Evolutionary conservation across 2,329 filamentous ascomycete genomes (phyloP).

Genomic region (Aspergillus ochraceoroseus): DNA sequence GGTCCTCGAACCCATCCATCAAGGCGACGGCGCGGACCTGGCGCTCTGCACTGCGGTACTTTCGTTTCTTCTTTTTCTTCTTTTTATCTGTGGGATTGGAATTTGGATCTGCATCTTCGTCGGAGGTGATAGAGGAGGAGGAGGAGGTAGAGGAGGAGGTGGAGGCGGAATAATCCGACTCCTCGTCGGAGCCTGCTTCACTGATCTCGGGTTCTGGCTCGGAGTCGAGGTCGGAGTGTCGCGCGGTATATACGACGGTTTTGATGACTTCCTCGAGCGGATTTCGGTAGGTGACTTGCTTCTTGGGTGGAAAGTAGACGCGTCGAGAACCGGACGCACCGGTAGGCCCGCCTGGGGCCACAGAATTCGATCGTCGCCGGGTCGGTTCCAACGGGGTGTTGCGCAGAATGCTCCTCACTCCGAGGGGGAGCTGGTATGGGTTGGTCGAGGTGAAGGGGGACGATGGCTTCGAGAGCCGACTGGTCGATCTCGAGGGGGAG

Average conservation of each 20-base stretch:
- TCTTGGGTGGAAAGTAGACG: slow-evolving; percentile 52
- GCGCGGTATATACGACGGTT: slow-evolving; percentile 52
- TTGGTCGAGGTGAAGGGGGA: slow-evolving; percentile 29
- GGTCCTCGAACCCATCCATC: slow-evolving; percentile 43
- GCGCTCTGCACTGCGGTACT: slow-evolving; percentile 30
- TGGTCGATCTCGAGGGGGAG: slow-evolving; percentile 31
- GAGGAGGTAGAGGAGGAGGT: slow-evolving; percentile 29
- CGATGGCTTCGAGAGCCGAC: slow-evolving; percentile 27
- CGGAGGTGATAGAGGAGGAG: slow-evolving; percentile 27
- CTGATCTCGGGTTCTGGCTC: slow-evolving; percentile 20
- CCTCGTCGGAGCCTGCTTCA: slow-evolving; percentile 22
- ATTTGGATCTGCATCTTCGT: slow-evolving; percentile 29
- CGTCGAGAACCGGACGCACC: slow-evolving; percentile 33
- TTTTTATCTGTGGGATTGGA: slow-evolving; percentile 23
- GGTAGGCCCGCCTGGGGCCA: slow-evolving; percentile 32
- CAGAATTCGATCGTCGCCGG: slow-evolving; percentile 40
- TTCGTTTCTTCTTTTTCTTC: slow-evolving; percentile 42
- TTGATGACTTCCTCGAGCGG: slow-evolving; percentile 57
- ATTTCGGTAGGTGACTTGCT: slow-evolving; percentile 54
- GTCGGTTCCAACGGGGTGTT: slow-evolving; percentile 43
- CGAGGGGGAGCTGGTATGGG: slow-evolving; percentile 43
- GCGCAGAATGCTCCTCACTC: slow-evolving; percentile 45
- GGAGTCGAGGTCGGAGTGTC: slow-evolving; percentile 52
- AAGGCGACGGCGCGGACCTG: slow-evolving; percentile 41
- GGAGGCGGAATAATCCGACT: slow-evolving; percentile 28